These are phyloP conservation scores for Fusarium staphyleae DNA, from an alignment of 2,329 filamentous ascomycete species.

Conservation along the genomic window DNA sequence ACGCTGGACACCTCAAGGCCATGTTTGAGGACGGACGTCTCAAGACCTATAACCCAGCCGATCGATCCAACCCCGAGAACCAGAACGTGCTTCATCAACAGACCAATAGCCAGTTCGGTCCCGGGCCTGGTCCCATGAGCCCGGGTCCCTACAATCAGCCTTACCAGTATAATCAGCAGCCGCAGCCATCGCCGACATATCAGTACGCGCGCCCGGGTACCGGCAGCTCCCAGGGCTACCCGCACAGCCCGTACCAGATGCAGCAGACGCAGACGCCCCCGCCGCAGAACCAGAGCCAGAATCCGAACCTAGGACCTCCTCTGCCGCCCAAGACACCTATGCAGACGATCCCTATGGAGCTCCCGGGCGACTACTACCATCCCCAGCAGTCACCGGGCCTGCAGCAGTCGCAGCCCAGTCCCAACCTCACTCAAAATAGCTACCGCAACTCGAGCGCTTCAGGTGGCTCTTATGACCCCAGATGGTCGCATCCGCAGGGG, in stretches of 20 bases:
- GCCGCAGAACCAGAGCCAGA: constrained; percentile 32
- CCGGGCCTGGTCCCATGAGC: constrained; percentile 10
- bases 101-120: constrained; percentile 4
- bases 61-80: constrained; percentile 49
- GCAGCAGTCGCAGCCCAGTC: constrained; percentile 36
- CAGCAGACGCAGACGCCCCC: constrained; percentile 34
- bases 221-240: constrained; percentile 23
- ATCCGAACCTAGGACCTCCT: constrained; percentile 34
- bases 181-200: constrained; percentile 41
- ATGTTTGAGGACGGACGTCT: constrained; percentile 72
- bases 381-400: constrained; percentile 46
- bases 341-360: constrained; percentile 48
- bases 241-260: constrained; percentile 30
- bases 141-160: constrained; percentile 36
- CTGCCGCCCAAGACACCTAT: constrained; percentile 36
- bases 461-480: constrained; percentile 40
- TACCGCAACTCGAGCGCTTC: constrained; percentile 39
- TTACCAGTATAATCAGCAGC: constrained; percentile 23
- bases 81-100: constrained; percentile 49
- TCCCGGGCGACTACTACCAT: constrained; percentile 59
- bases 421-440: constrained; percentile 20
- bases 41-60: constrained; percentile 64
- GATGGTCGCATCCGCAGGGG: constrained; percentile 52
- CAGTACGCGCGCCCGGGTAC: constrained; percentile 27
- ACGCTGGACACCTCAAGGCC: constrained; percentile 68